Conservation (phyloP, 1,139 yeast species). For the Schizosaccharomyces versatilis region DNA sequence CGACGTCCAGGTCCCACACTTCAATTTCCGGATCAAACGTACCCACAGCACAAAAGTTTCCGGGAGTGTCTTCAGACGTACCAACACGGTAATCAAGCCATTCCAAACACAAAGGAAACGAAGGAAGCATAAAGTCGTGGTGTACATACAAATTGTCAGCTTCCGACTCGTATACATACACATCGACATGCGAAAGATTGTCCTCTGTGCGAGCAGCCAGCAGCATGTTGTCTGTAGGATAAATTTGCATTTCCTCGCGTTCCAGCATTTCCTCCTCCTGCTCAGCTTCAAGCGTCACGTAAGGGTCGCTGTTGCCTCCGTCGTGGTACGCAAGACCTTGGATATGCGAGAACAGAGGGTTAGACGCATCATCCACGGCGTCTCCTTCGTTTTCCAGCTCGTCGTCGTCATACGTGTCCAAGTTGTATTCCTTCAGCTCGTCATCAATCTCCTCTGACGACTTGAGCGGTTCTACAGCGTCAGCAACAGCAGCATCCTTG, state of each 20-base stretch:
- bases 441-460: conserved; percentile 32
- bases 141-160: conserved; percentile 66
- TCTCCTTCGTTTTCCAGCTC: conserved; percentile 24
- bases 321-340: conserved; percentile 33
- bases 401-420: conserved; percentile 62
- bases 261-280: conserved; percentile 32
- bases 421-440: conserved; percentile 65
- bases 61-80: conserved; percentile 25
- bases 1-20: conserved; percentile 80
- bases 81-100: conserved; percentile 54
- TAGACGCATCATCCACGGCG: conserved; percentile 23
- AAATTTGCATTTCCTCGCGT: conserved; percentile 61
- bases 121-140: conserved; percentile 90
- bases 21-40: conserved; percentile 95
- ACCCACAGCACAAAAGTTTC: conserved; percentile 88
- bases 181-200: conserved; percentile 76
- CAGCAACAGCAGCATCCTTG: conserved; percentile 8
- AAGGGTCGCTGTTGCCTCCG: conserved; percentile 48
- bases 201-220: conserved; percentile 91
- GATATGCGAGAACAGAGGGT: conserved; percentile 22
- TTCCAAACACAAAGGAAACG: conserved; percentile 90
- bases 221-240: conserved; percentile 74
- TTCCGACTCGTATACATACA: conserved; percentile 70
- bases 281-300: conserved; percentile 43
- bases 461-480: conserved; percentile 12